phyloP scores from a whole-genome alignment of 805 yeast species.

The Candida silvatica region DNA sequence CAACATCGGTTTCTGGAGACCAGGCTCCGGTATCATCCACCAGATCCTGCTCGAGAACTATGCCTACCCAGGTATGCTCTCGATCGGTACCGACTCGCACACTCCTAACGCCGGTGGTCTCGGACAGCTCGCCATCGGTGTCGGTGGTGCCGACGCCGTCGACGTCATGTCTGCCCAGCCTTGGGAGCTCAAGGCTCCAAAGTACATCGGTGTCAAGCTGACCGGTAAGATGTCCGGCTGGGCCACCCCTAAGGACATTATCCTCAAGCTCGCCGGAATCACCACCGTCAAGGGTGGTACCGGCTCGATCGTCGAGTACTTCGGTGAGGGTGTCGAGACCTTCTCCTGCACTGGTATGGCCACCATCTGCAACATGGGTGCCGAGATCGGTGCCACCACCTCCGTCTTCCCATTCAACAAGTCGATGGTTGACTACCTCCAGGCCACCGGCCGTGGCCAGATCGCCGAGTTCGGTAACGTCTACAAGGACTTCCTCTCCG shows the following conservation, averaged over 20 bases:
- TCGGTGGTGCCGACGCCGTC: conserved; percentile 99
- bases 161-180: conserved; percentile 96
- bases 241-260: conserved; percentile 97
- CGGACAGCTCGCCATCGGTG: conserved; percentile 98
- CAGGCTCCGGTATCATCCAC: conserved; percentile 98
- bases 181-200: conserved; percentile 98
- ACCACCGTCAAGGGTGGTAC: conserved; percentile 98
- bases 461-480: conserved; percentile 67
- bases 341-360: conserved; percentile 99
- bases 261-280: conserved; percentile 84
- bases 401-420: conserved; percentile 87
- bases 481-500: conserved; percentile 47
- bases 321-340: conserved; percentile 86
- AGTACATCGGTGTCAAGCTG: conserved; percentile 85
- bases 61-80: conserved; percentile 93
- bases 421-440: conserved; percentile 46
- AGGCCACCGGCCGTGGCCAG: conserved; percentile 76
- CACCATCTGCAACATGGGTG: conserved; percentile 99
- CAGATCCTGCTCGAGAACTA: conserved; percentile 96
- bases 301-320: conserved; percentile 92
- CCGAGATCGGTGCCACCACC: conserved; percentile 98
- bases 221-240: conserved; percentile 87
- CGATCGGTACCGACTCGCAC: conserved; percentile 98
- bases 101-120: conserved; percentile 99
- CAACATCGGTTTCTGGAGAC: conserved; percentile 98